Evolutionary conservation across 805 yeast species (phyloP), one percentile per base, ranked within the genome.

Genomic region (Zygoascus flipseniorum): DNA sequence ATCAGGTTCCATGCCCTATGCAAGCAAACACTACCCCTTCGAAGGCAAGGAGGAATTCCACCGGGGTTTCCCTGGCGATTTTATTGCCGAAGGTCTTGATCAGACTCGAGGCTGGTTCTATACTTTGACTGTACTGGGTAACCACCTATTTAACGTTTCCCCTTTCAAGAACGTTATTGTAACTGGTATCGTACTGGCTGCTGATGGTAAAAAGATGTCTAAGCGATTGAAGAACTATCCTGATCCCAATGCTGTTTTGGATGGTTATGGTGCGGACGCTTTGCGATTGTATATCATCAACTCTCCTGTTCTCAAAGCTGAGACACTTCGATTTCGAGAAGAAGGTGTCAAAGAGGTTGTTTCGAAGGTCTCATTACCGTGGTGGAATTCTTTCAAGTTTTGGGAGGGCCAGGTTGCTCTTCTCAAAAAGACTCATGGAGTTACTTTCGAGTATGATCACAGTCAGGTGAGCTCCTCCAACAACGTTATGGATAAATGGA

Each of bases 31-130:
- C 71, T 93, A 90, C 69, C 99, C 99, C 60, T 93, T 93, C 69
- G 97, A 92, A 73, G 80, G 81, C 67, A 72, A 81, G 68, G 89
- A 87, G 14, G 70, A 69, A 48, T 92, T 92, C 74, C 66, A 74
- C 39, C 69, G 78, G 54, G 79, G 86, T 48, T 95, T 88, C 83
- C 99, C 99, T 47, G 99, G 96, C 46, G 92, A 93, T 72, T 93
- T 93, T 73, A 93, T 93, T 65, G 85, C 97, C 56, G 99, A 93
- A 78, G 99, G 99, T 74, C 80, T 93, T 64, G 99, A 93, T 74
- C 99, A 93, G 77, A 93, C 99, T 55, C 88, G 99, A 81, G 99
- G 99, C 69, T 93, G 99, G 99, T 93, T 93, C 75, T 93, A 93
- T 73, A 93, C 99, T 51, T 78, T 93, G 70, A 85, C 95, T 47